Base-by-base conservation (phyloP, 257 asterid genomes). In the Euphrasia confusa region DNA sequence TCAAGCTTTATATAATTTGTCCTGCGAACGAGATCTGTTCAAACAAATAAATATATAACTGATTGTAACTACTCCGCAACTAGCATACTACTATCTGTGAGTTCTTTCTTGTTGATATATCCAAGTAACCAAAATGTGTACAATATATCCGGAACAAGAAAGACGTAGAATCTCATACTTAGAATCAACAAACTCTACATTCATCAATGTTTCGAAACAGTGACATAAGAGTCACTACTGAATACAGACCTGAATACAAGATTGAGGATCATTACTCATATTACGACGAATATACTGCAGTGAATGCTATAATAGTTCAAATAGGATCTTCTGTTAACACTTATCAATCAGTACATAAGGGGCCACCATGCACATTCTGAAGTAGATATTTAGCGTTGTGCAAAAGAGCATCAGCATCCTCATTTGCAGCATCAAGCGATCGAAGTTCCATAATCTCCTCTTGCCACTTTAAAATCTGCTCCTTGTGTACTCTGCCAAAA, bases 401-500 rank as follows among this genome's bases (percentile, higher is more conserved):
- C 78, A 91, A 60, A 73, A 80, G 76, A 59, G 81, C 79, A 77
- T 74, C 81, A 26, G 64, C 72, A 77, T 86, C 90, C 80, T 86
- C 97, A 57, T 91, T 88, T 62, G 82, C 84, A 63, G 83, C 73
- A 72, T 86, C 98, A 70, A 86, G 79, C 63, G 77, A 60, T 56
- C 95, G 90, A 58, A 91, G 82, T 73, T 83, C 88, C 80, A 88
- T 85, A 67, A 91, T 86, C 78, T 88, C 88, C 75, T 84, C 90
- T 79, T 91, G 95, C 93, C 95, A 91, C 68, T 86, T 88, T 24
- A 83, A 89, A 70, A 89, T 73, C 73, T 88, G 95, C 64, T 88
- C 93, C 87, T 88, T 84, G 80, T 88, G 94, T 54, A 86, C 71
- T 70, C 98, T 84, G 76, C 71, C 71, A 60, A 21, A 24, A 9